A percentile compares a stretch with the other conserved stretches of the same genome.
Evolutionary conservation across 192 early-diverging fungal species (phyloP).

Genomic region (Spizellomyces punctatus): DNA sequence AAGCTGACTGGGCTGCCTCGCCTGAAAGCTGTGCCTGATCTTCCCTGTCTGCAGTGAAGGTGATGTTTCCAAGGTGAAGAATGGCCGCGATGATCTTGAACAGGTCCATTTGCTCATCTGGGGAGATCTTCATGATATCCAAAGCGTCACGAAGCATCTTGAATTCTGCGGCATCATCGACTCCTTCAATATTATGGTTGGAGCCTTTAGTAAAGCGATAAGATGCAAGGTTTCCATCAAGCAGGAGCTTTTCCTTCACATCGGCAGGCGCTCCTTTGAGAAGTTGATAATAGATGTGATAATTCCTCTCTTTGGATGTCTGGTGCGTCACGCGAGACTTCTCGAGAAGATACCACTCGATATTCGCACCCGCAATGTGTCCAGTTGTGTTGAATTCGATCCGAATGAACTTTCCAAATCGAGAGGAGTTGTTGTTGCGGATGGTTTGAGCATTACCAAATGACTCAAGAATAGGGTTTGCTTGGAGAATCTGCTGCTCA

Average conservation of each 20-base stretch:
- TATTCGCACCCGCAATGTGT: constrained; percentile 92
- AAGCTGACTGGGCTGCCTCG: constrained; percentile 58
- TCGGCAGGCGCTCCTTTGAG: constrained; percentile 79
- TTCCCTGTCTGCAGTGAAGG: constrained; percentile 72
- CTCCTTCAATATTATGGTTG: constrained; percentile 87
- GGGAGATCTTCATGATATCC: constrained; percentile 76
- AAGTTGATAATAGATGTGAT: constrained; percentile 99
- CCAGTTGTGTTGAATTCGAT: constrained; percentile 92
- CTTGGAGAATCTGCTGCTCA: constrained; percentile 92
- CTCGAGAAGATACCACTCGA: constrained; percentile 96
- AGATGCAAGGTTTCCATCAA: constrained; percentile 74
- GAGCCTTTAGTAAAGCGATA: constrained; percentile 85
- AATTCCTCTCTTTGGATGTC: constrained; percentile 89
- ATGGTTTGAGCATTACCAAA: constrained; percentile 99
- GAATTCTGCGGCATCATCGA: constrained; percentile 87
- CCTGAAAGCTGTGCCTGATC: constrained; percentile 87
- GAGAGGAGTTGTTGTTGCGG: constrained; percentile 97
- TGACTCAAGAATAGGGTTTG: constrained; percentile 96
- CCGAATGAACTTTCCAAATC: constrained; percentile 98
- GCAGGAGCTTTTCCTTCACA: constrained; percentile 74
- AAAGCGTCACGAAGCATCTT: constrained; percentile 75
- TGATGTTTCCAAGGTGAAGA: constrained; percentile 93
- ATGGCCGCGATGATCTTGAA: constrained; percentile 86
- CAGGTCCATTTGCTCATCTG: constrained; percentile 77
- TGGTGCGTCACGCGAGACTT: constrained; percentile 96